phyloP scores from a whole-genome alignment of 2,329 filamentous ascomycete species.

The Lecanicillium sp. region DNA sequence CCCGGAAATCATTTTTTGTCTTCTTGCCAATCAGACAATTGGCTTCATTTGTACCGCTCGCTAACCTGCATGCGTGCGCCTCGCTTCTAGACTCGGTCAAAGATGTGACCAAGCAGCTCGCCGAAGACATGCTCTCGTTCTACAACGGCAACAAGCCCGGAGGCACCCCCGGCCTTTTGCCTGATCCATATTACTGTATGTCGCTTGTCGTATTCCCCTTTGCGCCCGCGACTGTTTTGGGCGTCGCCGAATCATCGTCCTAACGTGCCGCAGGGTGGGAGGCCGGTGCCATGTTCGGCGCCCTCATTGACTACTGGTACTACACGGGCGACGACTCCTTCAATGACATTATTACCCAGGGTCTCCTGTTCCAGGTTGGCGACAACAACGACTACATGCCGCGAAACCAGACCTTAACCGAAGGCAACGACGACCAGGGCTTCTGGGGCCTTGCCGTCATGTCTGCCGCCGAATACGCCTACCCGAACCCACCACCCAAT shows the following conservation, averaged over 20 bases:
- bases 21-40: too few species aligned
- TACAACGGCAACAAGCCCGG: constrained; percentile 42
- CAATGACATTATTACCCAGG: constrained; percentile 51
- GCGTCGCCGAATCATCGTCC: neutral
- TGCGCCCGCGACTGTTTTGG: constrained; percentile 7
- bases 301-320: constrained; percentile 65
- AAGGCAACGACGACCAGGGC: constrained; percentile 69
- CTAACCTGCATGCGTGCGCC: too few species aligned
- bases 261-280: constrained; percentile 50
- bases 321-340: constrained; percentile 60
- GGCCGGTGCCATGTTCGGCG: constrained; percentile 63
- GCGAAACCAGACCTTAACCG: constrained; percentile 50
- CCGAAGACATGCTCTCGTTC: constrained; percentile 38
- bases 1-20: too few species aligned
- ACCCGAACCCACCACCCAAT: constrained; percentile 56
- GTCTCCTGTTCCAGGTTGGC: constrained; percentile 53
- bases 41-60: too few species aligned
- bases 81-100: constrained; percentile 38
- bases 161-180: constrained; percentile 42
- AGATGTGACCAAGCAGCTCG: constrained; percentile 39
- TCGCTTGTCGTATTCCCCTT: constrained; percentile 33
- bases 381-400: constrained; percentile 59
- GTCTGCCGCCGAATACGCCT: constrained; percentile 69
- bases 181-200: constrained; percentile 48
- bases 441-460: constrained; percentile 85